Conservation (phyloP, 257 asterid genomes). For the Capsicum pubescens region DNA sequence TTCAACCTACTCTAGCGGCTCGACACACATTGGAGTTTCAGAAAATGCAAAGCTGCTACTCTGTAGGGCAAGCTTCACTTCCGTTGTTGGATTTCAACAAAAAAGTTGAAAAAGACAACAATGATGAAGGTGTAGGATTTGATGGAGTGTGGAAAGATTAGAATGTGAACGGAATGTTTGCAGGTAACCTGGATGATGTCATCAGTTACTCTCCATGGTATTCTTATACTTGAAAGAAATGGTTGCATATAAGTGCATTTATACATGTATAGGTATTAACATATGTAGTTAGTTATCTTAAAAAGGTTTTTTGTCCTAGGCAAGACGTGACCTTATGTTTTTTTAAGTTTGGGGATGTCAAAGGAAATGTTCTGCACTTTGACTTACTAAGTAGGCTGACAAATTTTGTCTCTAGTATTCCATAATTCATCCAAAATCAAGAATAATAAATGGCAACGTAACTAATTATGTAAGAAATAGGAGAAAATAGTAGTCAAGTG, state of each 20-base stretch:
- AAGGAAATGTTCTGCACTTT: neutral
- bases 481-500: neutral
- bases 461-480: neutral
- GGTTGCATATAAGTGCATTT: neutral
- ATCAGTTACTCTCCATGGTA: neutral
- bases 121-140: neutral
- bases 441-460: too few relatives aligned
- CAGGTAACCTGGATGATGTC: neutral
- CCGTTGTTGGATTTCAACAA: neutral
- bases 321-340: neutral
- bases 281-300: too few relatives aligned
- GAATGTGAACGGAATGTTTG: constrained; percentile 2
- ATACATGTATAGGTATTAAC: neutral
- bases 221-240: neutral
- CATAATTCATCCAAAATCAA: neutral
- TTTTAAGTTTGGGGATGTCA: neutral
- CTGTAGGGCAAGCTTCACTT: neutral
- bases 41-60: too few relatives aligned
- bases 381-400: neutral
- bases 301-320: neutral
- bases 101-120: neutral
- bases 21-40: neutral
- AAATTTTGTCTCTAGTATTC: neutral
- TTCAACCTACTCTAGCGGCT: neutral
- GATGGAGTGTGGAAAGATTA: constrained; percentile 26